These are phyloP conservation scores for Harrya chromipes DNA, from an alignment of 768 basidiomycete genomes.

Conservation along the genomic window DNA sequence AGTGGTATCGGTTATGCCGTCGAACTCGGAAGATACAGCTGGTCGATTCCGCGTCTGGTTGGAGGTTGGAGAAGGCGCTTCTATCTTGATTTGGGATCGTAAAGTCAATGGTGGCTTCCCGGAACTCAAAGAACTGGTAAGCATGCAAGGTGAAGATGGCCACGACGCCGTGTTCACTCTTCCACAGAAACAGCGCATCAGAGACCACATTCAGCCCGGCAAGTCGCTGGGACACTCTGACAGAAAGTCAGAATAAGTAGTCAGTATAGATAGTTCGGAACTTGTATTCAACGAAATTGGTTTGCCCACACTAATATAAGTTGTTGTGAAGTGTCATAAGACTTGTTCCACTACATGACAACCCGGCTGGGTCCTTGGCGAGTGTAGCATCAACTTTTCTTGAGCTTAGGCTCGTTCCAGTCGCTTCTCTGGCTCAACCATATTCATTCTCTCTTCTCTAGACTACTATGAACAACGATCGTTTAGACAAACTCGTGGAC, in stretches of 20 bases:
- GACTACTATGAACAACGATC: conserved; percentile 51
- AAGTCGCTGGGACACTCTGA: conserved; percentile 89
- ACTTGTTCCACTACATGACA: conserved; percentile 22
- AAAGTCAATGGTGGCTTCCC: conserved; percentile 92
- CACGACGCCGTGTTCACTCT: conserved; percentile 5
- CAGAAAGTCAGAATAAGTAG: conserved; percentile 34
- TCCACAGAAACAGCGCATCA: conserved; percentile 80
- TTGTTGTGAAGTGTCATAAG: not conserved
- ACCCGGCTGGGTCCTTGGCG: conserved; percentile 3
- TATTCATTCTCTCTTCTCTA: conserved; percentile 15
- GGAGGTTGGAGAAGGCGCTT: conserved; percentile 32
- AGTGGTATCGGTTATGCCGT: conserved; percentile 68
- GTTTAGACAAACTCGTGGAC: conserved; percentile 56
- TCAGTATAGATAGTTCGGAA: not conserved
- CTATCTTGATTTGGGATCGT: conserved; percentile 78
- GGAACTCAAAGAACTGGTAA: conserved; percentile 78
- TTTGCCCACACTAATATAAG: not conserved
- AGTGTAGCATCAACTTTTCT: conserved; percentile 11
- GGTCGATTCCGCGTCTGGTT: conserved; percentile 94
- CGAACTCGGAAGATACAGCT: conserved; percentile 76
- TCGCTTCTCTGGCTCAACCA: conserved; percentile 8
- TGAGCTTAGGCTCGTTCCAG: conserved; percentile 22
- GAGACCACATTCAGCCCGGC: conserved; percentile 79
- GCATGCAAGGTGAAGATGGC: conserved; percentile 22
- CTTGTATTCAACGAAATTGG: not conserved